Percentiles rank a stretch among this genome's conserved stretches.
Evolutionary conservation across 2,329 filamentous ascomycete species (phyloP).

Genomic region (Neonectria magnoliae): DNA sequence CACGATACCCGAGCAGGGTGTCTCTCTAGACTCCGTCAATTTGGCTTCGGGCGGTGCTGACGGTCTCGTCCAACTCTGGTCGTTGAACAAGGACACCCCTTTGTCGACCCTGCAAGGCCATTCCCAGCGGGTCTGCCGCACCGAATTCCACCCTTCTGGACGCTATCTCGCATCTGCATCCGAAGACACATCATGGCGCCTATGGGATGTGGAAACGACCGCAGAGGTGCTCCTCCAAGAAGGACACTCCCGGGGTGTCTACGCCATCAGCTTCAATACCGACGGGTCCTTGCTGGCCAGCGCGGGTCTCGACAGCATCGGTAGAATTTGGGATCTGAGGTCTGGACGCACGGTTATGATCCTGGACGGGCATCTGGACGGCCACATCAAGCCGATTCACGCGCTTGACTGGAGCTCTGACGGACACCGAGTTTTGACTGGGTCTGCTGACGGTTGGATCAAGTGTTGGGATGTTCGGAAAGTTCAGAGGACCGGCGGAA

Average conservation of each 20-base stretch:
- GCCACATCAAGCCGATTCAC: slow-evolving; percentile 89
- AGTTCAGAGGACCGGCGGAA: slow-evolving; percentile 82
- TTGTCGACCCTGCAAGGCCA: slow-evolving; percentile 85
- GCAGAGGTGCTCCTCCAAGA: slow-evolving; percentile 90
- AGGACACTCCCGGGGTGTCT: slow-evolving; percentile 94
- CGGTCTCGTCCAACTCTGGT: slow-evolving; percentile 90
- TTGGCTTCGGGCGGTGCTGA: slow-evolving; percentile 92
- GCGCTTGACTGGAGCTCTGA: slow-evolving; percentile 92
- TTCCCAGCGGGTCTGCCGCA: slow-evolving; percentile 84
- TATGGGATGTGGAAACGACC: slow-evolving; percentile 92
- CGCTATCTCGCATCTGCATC: slow-evolving; percentile 91
- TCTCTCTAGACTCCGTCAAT: slow-evolving; percentile 80
- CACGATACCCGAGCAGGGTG: slow-evolving; percentile 74
- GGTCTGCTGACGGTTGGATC: slow-evolving; percentile 92
- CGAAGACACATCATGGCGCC: slow-evolving; percentile 94
- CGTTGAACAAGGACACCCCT: slow-evolving; percentile 85
- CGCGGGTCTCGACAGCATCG: slow-evolving; percentile 94
- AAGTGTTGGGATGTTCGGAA: slow-evolving; percentile 98
- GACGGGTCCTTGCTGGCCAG: slow-evolving; percentile 92
- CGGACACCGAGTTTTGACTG: slow-evolving; percentile 90
- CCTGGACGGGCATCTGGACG: slow-evolving; percentile 84
- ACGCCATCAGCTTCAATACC: slow-evolving; percentile 86
- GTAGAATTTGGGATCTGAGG: slow-evolving; percentile 92
- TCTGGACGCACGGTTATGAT: slow-evolving; percentile 96
- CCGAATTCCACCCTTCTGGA: slow-evolving; percentile 94